Evolutionary conservation across 2,329 filamentous ascomycete species (phyloP), one percentile per base, ranked within the genome.

Genomic region (Aspergillus brunneoviolaceus): DNA sequence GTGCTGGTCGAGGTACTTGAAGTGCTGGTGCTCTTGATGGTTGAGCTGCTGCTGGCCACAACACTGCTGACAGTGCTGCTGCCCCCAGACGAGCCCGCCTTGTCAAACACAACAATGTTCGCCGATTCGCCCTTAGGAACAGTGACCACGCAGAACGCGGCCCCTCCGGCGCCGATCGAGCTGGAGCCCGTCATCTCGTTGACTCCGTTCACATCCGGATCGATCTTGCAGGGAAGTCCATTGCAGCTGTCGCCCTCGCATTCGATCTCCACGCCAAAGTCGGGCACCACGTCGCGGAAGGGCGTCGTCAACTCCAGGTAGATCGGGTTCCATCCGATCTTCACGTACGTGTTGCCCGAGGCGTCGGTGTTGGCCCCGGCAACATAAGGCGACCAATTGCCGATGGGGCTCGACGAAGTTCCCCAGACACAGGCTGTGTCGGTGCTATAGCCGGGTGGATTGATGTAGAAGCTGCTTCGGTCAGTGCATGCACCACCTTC

Each of bases 371-470:
- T 93, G 59, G 89, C 87, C 60, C 90, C 90, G 14, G 88, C 87
- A 64, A 92, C 89, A 70, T 87, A 94, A 2, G 89, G 87, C 54
- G 84, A 81, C 90, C 90, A 93, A 79, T 93, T 93, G 53, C 90
- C 90, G 66, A 86, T 75, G 1, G 88, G 82, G 63, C 87, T 80
- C 47, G 79, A 78, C 9, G 80, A 80, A 49, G 84, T 84, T 60
- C 90, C 89, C 90, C 90, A 93, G 59, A 88, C 76, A 73, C 90
- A 94, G 54, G 84, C 89, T 53, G 86, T 82, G 5, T 79, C 78
- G 5, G 82, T 78, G 29, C 72, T 68, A 50, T 85, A 80, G 62
- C 90, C 90, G 35, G 90, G 90, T 31, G 88, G 83, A 77, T 93
- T 93, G 78, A 93, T 85, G 70, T 93, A 93, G 76, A 84, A 92